A percentile compares a stretch with the other conserved stretches of the same genome.
These are phyloP conservation scores for Sporisorium iseilematis-ciliati DNA, from an alignment of 1,284 basidiomycete species.

Conservation along the genomic window DNA sequence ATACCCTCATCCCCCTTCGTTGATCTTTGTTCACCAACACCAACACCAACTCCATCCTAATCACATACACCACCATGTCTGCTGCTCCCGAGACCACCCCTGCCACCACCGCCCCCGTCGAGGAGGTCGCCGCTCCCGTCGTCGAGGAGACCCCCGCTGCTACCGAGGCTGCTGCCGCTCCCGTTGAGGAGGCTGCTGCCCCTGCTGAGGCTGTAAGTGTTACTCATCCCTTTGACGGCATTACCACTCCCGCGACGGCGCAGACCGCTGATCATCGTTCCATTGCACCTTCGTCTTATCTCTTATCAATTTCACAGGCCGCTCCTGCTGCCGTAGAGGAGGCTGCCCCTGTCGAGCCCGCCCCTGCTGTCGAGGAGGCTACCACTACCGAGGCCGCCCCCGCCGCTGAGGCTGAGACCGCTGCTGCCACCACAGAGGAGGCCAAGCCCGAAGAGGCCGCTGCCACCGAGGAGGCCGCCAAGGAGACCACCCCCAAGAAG, in stretches of 20 bases:
- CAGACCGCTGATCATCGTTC: background rate
- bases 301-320: constrained; percentile 1
- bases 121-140: constrained; percentile 43
- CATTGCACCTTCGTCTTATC: background rate
- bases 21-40: constrained; percentile 14
- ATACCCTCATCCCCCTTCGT: constrained; percentile 6
- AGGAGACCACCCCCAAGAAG: constrained; percentile 60
- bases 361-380: constrained; percentile 37
- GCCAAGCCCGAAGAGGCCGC: constrained; percentile 35
- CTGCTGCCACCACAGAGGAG: constrained; percentile 15
- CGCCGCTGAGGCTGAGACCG: constrained; percentile 17
- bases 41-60: constrained; percentile 5
- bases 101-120: constrained; percentile 36
- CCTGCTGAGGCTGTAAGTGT: constrained; percentile 29
- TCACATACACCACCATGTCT: constrained; percentile 44
- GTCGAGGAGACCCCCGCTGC: constrained; percentile 28
- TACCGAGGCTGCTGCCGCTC: constrained; percentile 26
- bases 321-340: constrained; percentile 26
- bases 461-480: constrained; percentile 39
- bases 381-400: constrained; percentile 21
- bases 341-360: constrained; percentile 14
- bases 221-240: background rate
- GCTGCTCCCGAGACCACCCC: constrained; percentile 47
- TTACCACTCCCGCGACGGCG: background rate
- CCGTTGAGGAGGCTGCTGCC: constrained; percentile 37